Percentiles rank a stretch among this genome's conserved stretches.
Evolutionary conservation across 306 rosid genomes (phyloP).

Genomic region (Vigna nakashimae): DNA sequence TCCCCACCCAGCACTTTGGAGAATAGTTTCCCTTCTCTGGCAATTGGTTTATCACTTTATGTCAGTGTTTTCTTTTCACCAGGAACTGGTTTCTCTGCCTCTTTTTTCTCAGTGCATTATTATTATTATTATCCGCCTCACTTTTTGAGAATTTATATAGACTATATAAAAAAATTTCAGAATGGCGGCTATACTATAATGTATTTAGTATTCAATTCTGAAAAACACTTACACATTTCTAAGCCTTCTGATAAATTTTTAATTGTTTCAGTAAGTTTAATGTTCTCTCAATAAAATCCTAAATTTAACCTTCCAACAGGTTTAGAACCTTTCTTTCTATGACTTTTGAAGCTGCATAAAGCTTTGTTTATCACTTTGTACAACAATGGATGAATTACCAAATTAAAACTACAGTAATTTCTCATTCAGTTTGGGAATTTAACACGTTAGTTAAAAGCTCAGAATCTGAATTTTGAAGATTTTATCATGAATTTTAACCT

Average conservation of each 20-base stretch:
- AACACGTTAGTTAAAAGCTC: not conserved
- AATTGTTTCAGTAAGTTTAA: not conserved
- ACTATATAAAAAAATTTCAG: not conserved
- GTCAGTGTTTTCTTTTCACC: no score
- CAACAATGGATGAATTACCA: not conserved
- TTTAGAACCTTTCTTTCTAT: not conserved
- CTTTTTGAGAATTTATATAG: not conserved
- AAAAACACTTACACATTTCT: not conserved
- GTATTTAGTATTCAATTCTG: not conserved
- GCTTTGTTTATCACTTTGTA: not conserved
- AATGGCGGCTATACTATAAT: not conserved
- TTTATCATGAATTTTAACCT: constrained; percentile 12
- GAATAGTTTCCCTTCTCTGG: not conserved
- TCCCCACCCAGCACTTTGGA: not conserved
- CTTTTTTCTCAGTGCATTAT: not conserved
- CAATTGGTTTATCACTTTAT: no score
- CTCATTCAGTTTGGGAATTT: constrained; percentile 9
- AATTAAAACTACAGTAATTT: not conserved
- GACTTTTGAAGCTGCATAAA: not conserved
- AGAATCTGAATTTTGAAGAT: constrained; percentile 7
- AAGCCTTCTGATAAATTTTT: not conserved
- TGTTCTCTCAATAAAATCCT: constrained; percentile 17
- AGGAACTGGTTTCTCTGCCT: not conserved
- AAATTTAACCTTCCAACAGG: constrained; percentile 20
- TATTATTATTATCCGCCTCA: not conserved